Evolutionary conservation across 345 rosid genomes (phyloP), one percentile per base, ranked within the genome.

Genomic region (Citrus cavaleriei): DNA sequence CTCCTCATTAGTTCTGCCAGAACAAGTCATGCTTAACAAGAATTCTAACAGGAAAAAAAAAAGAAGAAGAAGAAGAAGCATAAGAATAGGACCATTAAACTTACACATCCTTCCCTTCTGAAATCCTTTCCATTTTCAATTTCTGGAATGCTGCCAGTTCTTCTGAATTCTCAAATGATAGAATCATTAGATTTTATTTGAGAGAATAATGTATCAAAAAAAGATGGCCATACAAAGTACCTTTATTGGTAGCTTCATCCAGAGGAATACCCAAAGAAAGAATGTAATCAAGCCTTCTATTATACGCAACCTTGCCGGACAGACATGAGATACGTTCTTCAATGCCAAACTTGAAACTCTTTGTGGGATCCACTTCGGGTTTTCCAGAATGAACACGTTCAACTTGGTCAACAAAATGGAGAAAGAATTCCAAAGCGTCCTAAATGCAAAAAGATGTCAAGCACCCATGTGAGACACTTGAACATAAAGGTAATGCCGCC

Each of bases 401-500:
- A 81, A 97, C 97, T 86, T 94, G 97, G 86, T 90, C 98, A 77
- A 97, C 87, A 82, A 97, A 87, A 82, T 97, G 95, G 59, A 93
- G 90, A 85, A 97, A 94, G 84, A 92, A 97, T 78, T 97, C 99
- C 87, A 93, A 89, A 71, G 99, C 98, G 86, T 97, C 99, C 99
- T 97, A 84, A 78, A 75, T n/a, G 64, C 30, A 54, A 37, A 64
- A 78, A 55, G 32, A 77, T 80, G 68, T 87, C 59, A 73, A 74
- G 71, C 64, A 65, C 79, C 65, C 69, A 80, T 37, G 58, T 73
- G 25, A 81, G 7, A 66, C 18, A 66, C 7, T 66, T 34, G 22
- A 57, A 22, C 21, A 72, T 66, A 35, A 66, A 34, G 22, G 14
- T 66, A 9, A 34, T 35, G 70, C 27, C 27, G 10, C 60, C 81